phyloP scores from a whole-genome alignment of 805 yeast genomes.

The Yamadazyma akitaensis region DNA sequence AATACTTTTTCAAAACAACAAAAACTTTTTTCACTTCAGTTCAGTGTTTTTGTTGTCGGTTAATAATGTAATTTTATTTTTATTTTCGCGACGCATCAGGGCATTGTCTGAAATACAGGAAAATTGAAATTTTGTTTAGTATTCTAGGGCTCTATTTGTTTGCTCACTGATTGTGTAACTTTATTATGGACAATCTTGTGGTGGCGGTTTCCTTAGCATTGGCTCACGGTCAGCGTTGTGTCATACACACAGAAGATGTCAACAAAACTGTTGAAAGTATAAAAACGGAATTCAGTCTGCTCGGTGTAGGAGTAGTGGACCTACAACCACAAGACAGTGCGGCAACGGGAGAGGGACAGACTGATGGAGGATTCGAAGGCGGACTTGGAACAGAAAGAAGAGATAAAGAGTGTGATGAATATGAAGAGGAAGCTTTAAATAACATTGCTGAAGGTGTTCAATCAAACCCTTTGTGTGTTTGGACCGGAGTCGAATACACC shows the following conservation, averaged over 20 bases:
- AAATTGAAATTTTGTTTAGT: neutral
- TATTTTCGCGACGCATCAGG: neutral
- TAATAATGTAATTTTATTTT: too few species aligned
- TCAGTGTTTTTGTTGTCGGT: neutral
- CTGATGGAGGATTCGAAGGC: neutral
- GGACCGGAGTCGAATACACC: conserved; percentile 7
- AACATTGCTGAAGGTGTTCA: neutral
- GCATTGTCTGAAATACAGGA: neutral
- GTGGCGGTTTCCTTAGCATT: conserved; percentile 7
- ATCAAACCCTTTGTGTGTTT: neutral
- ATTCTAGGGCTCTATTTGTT: neutral
- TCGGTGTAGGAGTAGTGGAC: neutral
- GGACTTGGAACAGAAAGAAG: neutral
- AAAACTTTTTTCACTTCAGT: neutral
- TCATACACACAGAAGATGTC: conserved; percentile 2
- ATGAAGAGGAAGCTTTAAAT: neutral
- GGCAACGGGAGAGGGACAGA: neutral
- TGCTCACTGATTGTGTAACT: neutral
- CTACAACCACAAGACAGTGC: too few species aligned
- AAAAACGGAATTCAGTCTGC: neutral
- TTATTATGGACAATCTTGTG: conserved; percentile 3
- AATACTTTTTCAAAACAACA: neutral
- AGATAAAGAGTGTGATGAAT: neutral
- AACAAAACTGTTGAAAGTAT: conserved; percentile 2
- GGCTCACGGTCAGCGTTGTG: neutral